Evolutionary conservation across 2,329 filamentous ascomycete genomes (phyloP).

Genomic region (Pseudogymnoascus sp.): DNA sequence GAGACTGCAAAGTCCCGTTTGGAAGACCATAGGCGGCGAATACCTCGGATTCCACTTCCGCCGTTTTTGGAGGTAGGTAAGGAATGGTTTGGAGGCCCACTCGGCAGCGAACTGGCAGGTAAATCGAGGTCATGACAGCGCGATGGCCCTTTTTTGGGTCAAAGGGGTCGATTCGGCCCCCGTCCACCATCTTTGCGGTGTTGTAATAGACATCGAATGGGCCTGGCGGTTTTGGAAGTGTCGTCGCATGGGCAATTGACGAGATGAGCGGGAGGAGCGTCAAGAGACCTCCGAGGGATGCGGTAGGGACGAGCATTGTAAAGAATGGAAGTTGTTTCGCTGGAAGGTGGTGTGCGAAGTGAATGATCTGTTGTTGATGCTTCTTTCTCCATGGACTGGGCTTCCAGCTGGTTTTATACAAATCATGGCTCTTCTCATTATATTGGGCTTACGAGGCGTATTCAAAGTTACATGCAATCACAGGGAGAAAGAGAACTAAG

Average conservation of each 20-base stretch:
- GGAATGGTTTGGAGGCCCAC: conserved; percentile 11
- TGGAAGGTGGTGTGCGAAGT: background rate
- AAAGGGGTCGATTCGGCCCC: conserved; percentile 25
- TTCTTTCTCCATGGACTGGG: background rate
- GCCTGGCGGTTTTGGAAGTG: conserved; percentile 1
- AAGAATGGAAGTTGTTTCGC: background rate
- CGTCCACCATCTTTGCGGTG: conserved; percentile 19
- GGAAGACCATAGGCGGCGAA: conserved; percentile 23
- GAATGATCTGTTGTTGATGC: background rate
- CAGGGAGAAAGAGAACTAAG: background rate
- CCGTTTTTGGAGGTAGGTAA: conserved; percentile 29
- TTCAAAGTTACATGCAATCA: background rate
- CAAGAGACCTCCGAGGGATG: background rate
- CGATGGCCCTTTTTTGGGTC: conserved; percentile 19
- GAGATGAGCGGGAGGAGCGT: background rate
- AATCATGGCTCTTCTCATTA: background rate
- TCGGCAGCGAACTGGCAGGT: conserved; percentile 20
- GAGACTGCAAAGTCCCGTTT: conserved; percentile 23
- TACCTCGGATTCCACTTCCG: conserved; percentile 19
- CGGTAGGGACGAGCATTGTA: background rate
- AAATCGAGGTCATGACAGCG: conserved; percentile 27
- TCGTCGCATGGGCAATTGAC: background rate
- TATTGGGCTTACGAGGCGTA: background rate
- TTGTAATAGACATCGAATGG: conserved; percentile 18
- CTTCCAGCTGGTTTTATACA: conserved; percentile 1